Evolutionary conservation across 768 basidiomycete genomes (phyloP), one percentile per base, ranked within the genome.

Genomic region (Suillus alpinus): DNA sequence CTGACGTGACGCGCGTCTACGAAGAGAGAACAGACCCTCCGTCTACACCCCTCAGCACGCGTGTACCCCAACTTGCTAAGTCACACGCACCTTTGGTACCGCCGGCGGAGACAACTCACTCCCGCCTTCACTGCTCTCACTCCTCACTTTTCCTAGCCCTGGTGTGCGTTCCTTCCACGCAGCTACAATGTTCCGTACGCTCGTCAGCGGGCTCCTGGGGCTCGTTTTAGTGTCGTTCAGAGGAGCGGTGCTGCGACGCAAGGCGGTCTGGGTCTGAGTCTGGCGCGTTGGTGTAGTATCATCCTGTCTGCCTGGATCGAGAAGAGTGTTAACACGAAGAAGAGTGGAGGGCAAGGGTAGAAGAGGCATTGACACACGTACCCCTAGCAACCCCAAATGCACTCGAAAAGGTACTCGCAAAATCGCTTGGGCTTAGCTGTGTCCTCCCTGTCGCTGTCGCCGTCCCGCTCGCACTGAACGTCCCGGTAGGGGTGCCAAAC

Each of bases 131-230:
- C 59, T 34, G 20, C 65, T 40, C 34, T 62, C 66, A 18, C 60
- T 44, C 0, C 67, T 75, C 26, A 64, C 43, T 16, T 73, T 67
- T 2, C 74, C 74, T 13, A 76, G 62, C 23, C 79, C 77, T 0
- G 80, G 87, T 0, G 88, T 87, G 20, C 88, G 83, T 62, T 91
- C 88, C 69, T 91, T 92, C 90, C 91, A 94, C 8, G 87, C 78
- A 0, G 86, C 83, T 7, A 94, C 87, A 41, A 92, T 85, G 64
- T 92, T 92, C 36, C 89, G 83, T 26, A 94, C 87, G 4, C 87
- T 89, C 0, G 86, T 80, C 31, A 91, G 76, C 1, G 91, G 89
- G 4, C 87, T 89, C 9, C 88, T 83, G 4, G 90, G 88, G 4
- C 87, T 85, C 20, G 78, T 78, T 23, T 55, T 55, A 12, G 16